phyloP scores from a whole-genome alignment of 2,329 filamentous ascomycete species.

The Calonectria montana region DNA sequence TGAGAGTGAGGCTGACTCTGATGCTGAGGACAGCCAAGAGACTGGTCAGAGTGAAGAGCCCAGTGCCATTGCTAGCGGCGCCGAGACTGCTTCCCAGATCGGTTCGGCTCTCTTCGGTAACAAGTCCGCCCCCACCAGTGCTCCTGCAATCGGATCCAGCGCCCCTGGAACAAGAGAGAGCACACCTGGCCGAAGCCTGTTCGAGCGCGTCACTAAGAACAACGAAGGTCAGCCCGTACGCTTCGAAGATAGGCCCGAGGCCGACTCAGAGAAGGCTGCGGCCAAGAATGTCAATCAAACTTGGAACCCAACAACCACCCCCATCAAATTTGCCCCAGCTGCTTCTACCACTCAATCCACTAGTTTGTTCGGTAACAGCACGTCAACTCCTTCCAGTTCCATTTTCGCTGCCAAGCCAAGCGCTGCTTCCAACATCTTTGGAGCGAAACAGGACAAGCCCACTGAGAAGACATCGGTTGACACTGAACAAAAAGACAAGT shows the following conservation, averaged over 20 bases:
- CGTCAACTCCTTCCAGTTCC: slow-evolving; percentile 45
- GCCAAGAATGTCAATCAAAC: slow-evolving; percentile 51
- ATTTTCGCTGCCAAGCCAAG: slow-evolving; percentile 52
- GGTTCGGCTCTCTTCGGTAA: slow-evolving; percentile 41
- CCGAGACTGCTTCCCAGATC: slow-evolving; percentile 52
- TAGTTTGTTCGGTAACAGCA: slow-evolving; percentile 47
- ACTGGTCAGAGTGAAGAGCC: slow-evolving; percentile 57
- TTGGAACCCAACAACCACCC: slow-evolving; percentile 59
- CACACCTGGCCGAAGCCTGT: slow-evolving; percentile 62
- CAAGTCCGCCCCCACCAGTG: slow-evolving; percentile 46
- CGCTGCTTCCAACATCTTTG: slow-evolving; percentile 50
- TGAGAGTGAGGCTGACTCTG: slow-evolving; percentile 59
- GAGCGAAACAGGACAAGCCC: slow-evolving; percentile 47
- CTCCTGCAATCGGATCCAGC: slow-evolving; percentile 46
- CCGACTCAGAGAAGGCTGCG: slow-evolving; percentile 40
- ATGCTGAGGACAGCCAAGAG: slow-evolving; percentile 56
- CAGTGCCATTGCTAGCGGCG: slow-evolving; percentile 55
- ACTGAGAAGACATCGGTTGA: slow-evolving; percentile 41
- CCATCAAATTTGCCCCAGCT: slow-evolving; percentile 65
- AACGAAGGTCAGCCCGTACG: slow-evolving; percentile 62
- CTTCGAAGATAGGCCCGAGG: slow-evolving; percentile 43
- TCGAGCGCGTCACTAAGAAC: slow-evolving; percentile 65
- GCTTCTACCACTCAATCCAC: slow-evolving; percentile 43
- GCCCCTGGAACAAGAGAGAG: slow-evolving; percentile 57
- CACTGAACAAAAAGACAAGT: slow-evolving; percentile 45